Base-by-base conservation (phyloP, 2,329 filamentous ascomycete species). In the Aspergillus sp. region DNA sequence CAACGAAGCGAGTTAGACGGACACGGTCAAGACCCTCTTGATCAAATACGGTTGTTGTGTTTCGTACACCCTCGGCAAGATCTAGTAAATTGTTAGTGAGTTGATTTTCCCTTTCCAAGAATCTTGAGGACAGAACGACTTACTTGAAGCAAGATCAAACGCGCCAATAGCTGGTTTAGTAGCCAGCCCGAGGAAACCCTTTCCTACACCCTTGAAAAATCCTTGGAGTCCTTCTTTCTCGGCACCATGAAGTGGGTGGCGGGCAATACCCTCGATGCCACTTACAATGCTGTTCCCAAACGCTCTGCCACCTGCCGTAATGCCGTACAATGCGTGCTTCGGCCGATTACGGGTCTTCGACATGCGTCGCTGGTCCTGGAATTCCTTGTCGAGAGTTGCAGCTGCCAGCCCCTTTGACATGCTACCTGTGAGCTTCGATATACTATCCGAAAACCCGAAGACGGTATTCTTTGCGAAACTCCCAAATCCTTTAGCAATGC, bases 381-480 rank as follows among this genome's bases (percentile, higher is more conserved):
- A 99, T 72, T 99, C 93, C 76, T 99, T 98, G 79, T 99, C 95
- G 64, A 99, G 84, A 5, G 93, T 97, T 17, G 95, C 95, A 35
- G 93, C 95, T 2, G 95, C 92, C 48, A 99, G 85, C 59, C 95
- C 95, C 78, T 99, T 99, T 65, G 93, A 96, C 75, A 99, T 90
- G 74, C 91, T 96, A 53, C 96, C 96, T 1, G 96, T 99, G 72
- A 98, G 90, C 73, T 99, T 99, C 66, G 93, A 95, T 79, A 99
- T 93, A 69, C 91, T 96, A 79, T 99, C 96, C 1, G 90, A 96
- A 73, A 99, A 90, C 46, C 95, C 96, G 75, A 96, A 99, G 11
- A 99, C 93, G 0, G 92, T 96, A 77, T 99, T 99, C 82, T 99
- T 99, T 65, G 97, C 90, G 70, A 99, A 98, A 63, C 91, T 96